Evolutionary conservation across 306 rosid genomes (phyloP).

Genomic region (Cucurbita ficifolia): DNA sequence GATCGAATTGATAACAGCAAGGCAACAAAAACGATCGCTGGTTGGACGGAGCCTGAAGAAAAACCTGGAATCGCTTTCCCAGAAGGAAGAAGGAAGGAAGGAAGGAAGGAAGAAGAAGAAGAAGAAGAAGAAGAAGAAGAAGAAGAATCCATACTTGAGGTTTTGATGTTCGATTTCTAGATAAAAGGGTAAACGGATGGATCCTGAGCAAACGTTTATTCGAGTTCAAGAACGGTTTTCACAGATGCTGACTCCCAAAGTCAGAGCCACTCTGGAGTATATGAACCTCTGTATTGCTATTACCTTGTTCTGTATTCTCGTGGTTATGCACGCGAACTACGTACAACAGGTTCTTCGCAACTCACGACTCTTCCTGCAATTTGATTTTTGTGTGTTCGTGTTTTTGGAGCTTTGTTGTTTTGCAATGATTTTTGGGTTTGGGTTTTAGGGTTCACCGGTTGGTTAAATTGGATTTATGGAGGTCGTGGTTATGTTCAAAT

Average conservation of each 20-base stretch:
- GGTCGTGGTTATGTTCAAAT: not conserved
- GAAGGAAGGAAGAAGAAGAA: not conserved
- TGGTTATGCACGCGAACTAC: constrained; percentile 98
- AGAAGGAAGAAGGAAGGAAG: not conserved
- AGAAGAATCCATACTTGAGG: not conserved
- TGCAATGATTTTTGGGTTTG: not conserved
- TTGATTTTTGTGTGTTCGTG: not conserved
- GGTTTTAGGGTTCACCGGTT: constrained; percentile 13
- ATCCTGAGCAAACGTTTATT: constrained; percentile 93
- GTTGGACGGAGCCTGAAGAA: not conserved
- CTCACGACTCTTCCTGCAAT: not conserved
- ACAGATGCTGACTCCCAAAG: constrained; percentile 78
- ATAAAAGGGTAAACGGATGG: constrained; percentile 26
- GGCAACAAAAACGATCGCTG: not conserved
- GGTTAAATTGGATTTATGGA: not conserved
- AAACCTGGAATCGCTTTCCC: not conserved
- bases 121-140: no score
- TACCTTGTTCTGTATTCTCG: constrained; percentile 82
- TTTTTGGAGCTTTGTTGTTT: not conserved
- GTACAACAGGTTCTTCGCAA: constrained; percentile 62
- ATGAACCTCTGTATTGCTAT: constrained; percentile 58
- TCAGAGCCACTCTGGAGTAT: constrained; percentile 82
- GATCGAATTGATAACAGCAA: not conserved
- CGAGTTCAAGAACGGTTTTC: constrained; percentile 93
- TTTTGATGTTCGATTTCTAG: not conserved